Base-by-base conservation (phyloP, 2,329 filamentous ascomycete species). In the Pseudocercospora fijiensis region DNA sequence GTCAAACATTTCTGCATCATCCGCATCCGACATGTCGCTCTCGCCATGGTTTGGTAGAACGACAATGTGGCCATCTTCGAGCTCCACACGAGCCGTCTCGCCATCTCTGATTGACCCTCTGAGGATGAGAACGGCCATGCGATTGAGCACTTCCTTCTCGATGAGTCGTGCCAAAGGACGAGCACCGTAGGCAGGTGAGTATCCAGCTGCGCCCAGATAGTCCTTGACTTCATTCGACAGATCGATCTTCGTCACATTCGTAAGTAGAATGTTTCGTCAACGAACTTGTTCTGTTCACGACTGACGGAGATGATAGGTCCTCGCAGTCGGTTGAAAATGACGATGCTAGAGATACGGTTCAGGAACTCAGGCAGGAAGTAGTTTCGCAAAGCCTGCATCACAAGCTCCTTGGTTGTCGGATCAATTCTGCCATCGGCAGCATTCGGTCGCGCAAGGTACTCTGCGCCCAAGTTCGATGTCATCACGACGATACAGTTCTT, bases 301-400 rank as follows among this genome's bases (percentile, higher is more conserved):
- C n/a, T n/a, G n/a, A n/a, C n/a, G n/a, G n/a, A n/a, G n/a, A n/a
- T n/a, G n/a, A n/a, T n/a, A n/a, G n/a, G n/a, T n/a, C n/a, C n/a
- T n/a, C n/a, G n/a, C n/a, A 99, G 89, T 55, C 95, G 90, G 84
- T 99, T 99, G 86, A 99, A 99, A 80, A 99, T 97, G 80, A 99
- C 93, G 60, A 89, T 91, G 65, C 90, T 95, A 79, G 87, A 94
- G 83, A 99, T 98, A 76, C 95, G 91, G 84, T 99, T 99, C 69
- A 99, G 87, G 84, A 99, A 99, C 75, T 99, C 95, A 30, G 95
- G 95, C 1, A 99, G 83, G 87, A 99, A 99, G 82, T 96, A 98
- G 82, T 92, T 92, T 74, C 94, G 90, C 41, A 99, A 85, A 4
- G 93, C 87, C 59, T 87, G 89, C 89, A 95, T 96, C 74, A 99